Evolutionary conservation across 768 basidiomycete species (phyloP).

Genomic region (Tricholoma saponaceum): DNA sequence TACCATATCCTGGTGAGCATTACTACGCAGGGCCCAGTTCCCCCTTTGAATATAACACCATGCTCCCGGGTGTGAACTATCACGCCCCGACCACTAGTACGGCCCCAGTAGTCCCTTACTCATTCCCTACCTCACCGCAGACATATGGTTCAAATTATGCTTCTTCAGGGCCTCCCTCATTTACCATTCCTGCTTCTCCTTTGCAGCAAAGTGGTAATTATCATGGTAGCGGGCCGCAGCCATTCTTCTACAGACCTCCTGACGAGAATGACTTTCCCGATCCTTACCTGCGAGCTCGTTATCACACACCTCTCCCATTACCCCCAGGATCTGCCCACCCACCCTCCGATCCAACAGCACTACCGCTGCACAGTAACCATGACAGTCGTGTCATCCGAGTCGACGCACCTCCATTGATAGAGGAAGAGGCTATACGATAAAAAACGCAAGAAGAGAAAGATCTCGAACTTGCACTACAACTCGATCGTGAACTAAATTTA

Average conservation of each 20-base stretch:
- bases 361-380: slow-evolving; percentile 21
- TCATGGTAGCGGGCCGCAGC: neutral
- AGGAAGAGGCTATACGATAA: slow-evolving; percentile 33
- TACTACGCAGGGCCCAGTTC: neutral
- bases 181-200: slow-evolving; percentile 29
- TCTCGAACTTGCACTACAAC: slow-evolving; percentile 45
- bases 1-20: neutral
- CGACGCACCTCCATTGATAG: slow-evolving; percentile 29
- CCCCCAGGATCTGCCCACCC: slow-evolving; percentile 32
- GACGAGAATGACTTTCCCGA: slow-evolving; percentile 28
- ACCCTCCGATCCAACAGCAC: slow-evolving; percentile 16
- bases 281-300: slow-evolving; percentile 42
- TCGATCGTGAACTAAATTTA: slow-evolving; percentile 54
- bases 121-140: neutral
- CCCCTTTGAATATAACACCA: neutral
- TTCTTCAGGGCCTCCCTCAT: slow-evolving; percentile 14
- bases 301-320: slow-evolving; percentile 51
- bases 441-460: slow-evolving; percentile 40
- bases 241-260: slow-evolving; percentile 13
- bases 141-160: slow-evolving; percentile 2
- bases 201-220: slow-evolving; percentile 4
- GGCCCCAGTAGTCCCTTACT: neutral
- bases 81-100: neutral
- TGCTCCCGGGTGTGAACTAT: neutral
- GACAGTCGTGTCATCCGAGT: slow-evolving; percentile 32